Evolutionary conservation across 1,284 basidiomycete genomes (phyloP).

Genomic region (Pascua guehoae): DNA sequence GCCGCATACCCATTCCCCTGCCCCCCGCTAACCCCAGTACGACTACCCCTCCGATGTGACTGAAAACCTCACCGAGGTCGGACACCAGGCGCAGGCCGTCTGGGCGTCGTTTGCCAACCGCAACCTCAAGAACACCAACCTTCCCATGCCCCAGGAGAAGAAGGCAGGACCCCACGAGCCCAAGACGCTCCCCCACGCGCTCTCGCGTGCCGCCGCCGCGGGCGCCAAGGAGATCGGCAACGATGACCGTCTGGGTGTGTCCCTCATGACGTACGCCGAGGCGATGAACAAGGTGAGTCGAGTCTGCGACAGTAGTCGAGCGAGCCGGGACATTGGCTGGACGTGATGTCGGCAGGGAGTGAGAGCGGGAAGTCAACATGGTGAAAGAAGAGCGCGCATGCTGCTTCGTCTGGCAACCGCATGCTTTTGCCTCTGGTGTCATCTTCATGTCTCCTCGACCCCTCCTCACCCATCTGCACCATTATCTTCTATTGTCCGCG

Average conservation of each 20-base stretch:
- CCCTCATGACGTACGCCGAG: constrained; percentile 71
- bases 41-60: constrained; percentile 67
- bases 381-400: no score
- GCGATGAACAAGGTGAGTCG: constrained; percentile 71
- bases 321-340: no score
- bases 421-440: no score
- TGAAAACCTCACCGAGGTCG: constrained; percentile 54
- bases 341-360: no score
- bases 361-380: no score
- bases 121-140: constrained; percentile 83
- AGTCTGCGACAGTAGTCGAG: no score
- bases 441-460: no score
- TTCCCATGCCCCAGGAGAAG: constrained; percentile 60
- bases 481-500: no score
- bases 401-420: no score
- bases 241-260: constrained; percentile 68
- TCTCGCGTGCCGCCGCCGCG: constrained; percentile 72
- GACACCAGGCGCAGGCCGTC: constrained; percentile 67
- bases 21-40: constrained; percentile 53
- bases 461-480: no score
- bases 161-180: constrained; percentile 50
- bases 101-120: constrained; percentile 81
- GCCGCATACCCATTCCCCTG: not conserved
- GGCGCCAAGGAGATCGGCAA: constrained; percentile 62
- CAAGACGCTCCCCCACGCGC: constrained; percentile 94